Conservation (phyloP, 305 asterid species). For the Solanum chacoense region DNA sequence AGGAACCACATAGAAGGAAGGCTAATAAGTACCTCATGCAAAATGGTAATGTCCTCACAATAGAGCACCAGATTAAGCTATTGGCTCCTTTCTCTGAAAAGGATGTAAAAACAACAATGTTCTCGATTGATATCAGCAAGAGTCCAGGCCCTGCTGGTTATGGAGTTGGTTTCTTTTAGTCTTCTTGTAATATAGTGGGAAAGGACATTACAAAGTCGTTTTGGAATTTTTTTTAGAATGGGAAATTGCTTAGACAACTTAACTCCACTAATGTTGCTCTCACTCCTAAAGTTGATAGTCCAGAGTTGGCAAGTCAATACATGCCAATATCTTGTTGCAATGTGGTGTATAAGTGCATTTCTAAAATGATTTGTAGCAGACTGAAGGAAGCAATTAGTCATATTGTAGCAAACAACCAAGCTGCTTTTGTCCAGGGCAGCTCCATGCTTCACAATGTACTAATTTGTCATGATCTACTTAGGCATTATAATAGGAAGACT, state of each 20-base stretch:
- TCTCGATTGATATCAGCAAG: not conserved
- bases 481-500: not conserved
- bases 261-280: not conserved
- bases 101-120: not conserved
- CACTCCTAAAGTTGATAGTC: not conserved
- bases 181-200: not conserved
- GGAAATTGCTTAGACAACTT: not conserved
- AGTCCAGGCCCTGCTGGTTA: not conserved
- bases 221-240: not conserved
- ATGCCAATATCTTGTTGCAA: not conserved
- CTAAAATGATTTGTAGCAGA: not conserved
- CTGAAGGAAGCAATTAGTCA: not conserved
- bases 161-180: not conserved
- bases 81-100: not conserved
- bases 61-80: not conserved
- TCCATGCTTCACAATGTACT: not conserved
- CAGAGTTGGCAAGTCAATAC: not conserved
- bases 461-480: not conserved
- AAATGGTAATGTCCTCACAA: not conserved
- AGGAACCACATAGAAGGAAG: not conserved
- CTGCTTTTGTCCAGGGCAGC: not conserved
- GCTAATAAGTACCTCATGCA: not conserved
- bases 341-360: not conserved
- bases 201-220: not conserved
- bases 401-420: not conserved